Conservation (phyloP, 2,329 filamentous ascomycete species). For the Aspergillus hiratsukae region DNA sequence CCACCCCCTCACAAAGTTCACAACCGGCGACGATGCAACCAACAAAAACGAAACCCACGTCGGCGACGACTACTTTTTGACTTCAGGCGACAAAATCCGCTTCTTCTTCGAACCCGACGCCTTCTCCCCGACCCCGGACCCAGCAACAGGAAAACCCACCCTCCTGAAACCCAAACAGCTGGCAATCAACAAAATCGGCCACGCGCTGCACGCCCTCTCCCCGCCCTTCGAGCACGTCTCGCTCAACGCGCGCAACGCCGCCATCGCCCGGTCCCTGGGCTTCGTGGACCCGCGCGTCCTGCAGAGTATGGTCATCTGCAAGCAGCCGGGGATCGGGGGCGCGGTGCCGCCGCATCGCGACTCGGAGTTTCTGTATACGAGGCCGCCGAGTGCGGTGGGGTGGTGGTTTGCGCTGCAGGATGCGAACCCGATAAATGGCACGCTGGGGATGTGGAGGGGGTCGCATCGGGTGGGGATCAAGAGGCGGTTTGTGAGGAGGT, state of each 20-base stretch:
- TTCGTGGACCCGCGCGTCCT: slow-evolving; percentile 73
- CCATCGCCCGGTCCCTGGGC: slow-evolving; percentile 66
- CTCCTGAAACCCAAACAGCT: slow-evolving; percentile 74
- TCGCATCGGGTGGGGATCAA: slow-evolving; percentile 60
- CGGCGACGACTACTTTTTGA: slow-evolving; percentile 90
- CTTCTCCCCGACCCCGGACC: slow-evolving; percentile 46
- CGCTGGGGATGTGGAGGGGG: slow-evolving; percentile 78
- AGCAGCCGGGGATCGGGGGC: slow-evolving; percentile 92
- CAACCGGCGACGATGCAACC: slow-evolving; percentile 66
- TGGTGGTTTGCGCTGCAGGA: slow-evolving; percentile 99
- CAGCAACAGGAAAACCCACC: slow-evolving; percentile 50
- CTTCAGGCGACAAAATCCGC: slow-evolving; percentile 82
- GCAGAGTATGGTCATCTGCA: slow-evolving; percentile 98
- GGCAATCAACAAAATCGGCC: slow-evolving; percentile 86
- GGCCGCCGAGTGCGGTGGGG: slow-evolving; percentile 82
- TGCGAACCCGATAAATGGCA: slow-evolving; percentile 79
- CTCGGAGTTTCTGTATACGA: slow-evolving; percentile 85
- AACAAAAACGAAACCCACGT: slow-evolving; percentile 61
- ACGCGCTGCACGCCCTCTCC: slow-evolving; percentile 68
- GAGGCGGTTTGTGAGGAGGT: slow-evolving; percentile 66
- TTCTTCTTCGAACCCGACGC: slow-evolving; percentile 98
- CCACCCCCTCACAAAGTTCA: slow-evolving; percentile 92
- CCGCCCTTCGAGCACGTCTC: slow-evolving; percentile 59
- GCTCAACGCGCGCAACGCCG: slow-evolving; percentile 47
- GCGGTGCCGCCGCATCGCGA: slow-evolving; percentile 90